Evolutionary conservation across 495 filamentous ascomycete genomes (phyloP), one percentile per base, ranked within the genome.

Genomic region (Daldinia bambusicola): DNA sequence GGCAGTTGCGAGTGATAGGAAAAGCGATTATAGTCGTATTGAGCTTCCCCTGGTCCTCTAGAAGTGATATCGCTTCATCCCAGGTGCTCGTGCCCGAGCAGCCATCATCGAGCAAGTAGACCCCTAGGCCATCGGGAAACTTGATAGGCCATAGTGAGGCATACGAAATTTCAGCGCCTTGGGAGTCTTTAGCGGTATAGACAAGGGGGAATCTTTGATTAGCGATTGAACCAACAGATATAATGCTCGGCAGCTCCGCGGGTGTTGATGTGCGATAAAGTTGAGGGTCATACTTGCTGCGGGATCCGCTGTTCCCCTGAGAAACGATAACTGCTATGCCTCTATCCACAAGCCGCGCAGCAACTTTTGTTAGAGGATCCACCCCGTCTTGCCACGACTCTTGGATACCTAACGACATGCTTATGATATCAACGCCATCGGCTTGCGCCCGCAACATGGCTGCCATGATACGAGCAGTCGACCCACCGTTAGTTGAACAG

Each of bases 381-480:
- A 32, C 55, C 20, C 52, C 55, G 10, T 69, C 68, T 40, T 61
- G 53, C 64, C 45, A 70, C 6, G 34, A 61, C 22, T 26, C 64
- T 56, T 59, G 61, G n/a, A 57, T 60, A 8, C 72, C 70, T 18
- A 80, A 9, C 6, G 78, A 79, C 74, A 79, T 76, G 63, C 70
- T 80, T 64, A 85, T 80, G 59, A 85, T 69, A 67, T 85, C 81
- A 14, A 79, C 81, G 7, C 80, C 81, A 57, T 81, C 81, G 30
- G 79, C 77, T 20, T 75, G 76, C 10, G 83, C 84, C 67, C 70
- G 74, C 14, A 78, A 62, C 61, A 85, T 82, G 13, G 79, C 82
- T 2, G 72, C 74, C 34, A 82, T 76, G 60, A 84, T 60, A 6
- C 75, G 64, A 69, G 82, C 82, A 18, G 70, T 78, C 2, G 66